These are phyloP conservation scores for Wolfiporia cocos DNA, from an alignment of 1,284 basidiomycete genomes.

Conservation along the genomic window DNA sequence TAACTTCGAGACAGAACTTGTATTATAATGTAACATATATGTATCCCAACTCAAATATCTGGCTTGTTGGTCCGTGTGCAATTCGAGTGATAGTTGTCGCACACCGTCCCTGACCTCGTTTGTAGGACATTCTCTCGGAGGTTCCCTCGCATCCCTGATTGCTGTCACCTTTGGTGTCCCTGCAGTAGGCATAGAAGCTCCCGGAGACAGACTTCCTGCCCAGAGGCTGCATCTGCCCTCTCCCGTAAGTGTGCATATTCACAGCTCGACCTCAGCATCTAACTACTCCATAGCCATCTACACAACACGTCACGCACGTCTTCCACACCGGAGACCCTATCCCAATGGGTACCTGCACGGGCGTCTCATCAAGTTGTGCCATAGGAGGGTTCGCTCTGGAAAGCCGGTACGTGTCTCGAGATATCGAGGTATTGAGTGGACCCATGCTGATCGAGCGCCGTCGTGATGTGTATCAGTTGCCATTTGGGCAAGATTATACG, in stretches of 20 bases:
- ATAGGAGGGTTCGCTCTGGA: constrained; percentile 48
- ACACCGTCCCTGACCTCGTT: not conserved
- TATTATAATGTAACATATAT: constrained; percentile 93
- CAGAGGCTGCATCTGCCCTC: constrained; percentile 85
- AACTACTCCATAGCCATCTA: constrained; percentile 47
- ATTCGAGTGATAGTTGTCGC: not conserved
- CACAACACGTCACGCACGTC: constrained; percentile 73
- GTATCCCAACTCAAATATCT: constrained; percentile 91
- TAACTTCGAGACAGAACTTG: constrained; percentile 52
- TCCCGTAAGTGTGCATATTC: constrained; percentile 41
- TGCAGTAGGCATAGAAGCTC: constrained; percentile 86
- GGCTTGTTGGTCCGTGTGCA: constrained; percentile 59
- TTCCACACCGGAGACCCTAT: constrained; percentile 88
- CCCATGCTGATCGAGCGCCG: not conserved
- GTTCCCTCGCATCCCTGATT: constrained; percentile 57
- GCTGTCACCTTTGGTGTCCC: constrained; percentile 90
- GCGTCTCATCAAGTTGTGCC: constrained; percentile 65
- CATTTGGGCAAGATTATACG: constrained; percentile 66
- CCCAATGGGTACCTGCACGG: constrained; percentile 77
- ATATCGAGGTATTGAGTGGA: not conserved
- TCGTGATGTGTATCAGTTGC: constrained; percentile 30
- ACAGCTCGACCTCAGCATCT: not conserved
- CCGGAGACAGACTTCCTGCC: constrained; percentile 86
- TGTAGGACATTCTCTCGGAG: constrained; percentile 77
- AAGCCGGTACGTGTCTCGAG: constrained; percentile 45